These are phyloP conservation scores for Lentinula aciculospora DNA, from an alignment of 768 basidiomycete species.

Conservation along the genomic window DNA sequence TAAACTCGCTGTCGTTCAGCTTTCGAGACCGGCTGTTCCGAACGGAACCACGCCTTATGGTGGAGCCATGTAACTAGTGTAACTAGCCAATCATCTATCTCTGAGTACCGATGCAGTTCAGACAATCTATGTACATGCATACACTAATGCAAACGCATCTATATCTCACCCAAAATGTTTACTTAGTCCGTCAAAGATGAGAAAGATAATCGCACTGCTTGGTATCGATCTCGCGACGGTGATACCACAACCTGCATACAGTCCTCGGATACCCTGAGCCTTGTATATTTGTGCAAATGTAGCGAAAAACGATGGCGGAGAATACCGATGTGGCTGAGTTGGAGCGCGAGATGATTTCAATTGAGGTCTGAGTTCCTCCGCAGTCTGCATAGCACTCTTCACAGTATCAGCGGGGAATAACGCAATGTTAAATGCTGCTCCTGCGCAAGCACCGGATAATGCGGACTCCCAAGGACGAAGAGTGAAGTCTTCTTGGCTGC, in stretches of 20 bases:
- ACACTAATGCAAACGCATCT: too few relatives aligned
- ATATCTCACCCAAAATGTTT: slow-evolving; percentile 37
- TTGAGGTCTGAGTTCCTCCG: slow-evolving; percentile 72
- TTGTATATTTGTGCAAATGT: slow-evolving; percentile 68
- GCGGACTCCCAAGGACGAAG: slow-evolving; percentile 80
- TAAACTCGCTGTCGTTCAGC: too few relatives aligned
- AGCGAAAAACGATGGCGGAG: slow-evolving; percentile 33
- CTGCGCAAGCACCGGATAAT: slow-evolving; percentile 81
- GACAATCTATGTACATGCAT: too few relatives aligned
- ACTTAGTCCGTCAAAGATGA: slow-evolving; percentile 81
- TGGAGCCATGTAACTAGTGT: too few relatives aligned
- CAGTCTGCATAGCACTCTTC: slow-evolving; percentile 93
- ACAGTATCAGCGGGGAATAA: slow-evolving; percentile 94
- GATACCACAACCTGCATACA: slow-evolving; percentile 92
- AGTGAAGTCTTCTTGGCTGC: slow-evolving; percentile 22
- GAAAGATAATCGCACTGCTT: slow-evolving; percentile 88
- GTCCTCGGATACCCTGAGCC: slow-evolving; percentile 70
- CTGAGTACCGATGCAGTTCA: too few relatives aligned
- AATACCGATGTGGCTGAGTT: not conserved
- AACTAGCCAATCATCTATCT: too few relatives aligned
- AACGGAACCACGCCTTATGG: too few relatives aligned
- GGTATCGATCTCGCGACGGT: slow-evolving; percentile 83
- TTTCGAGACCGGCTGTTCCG: too few relatives aligned
- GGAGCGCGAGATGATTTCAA: slow-evolving; percentile 16
- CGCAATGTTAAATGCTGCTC: slow-evolving; percentile 80